A percentile compares a stretch with the other conserved stretches of the same genome.
phyloP scores from a whole-genome alignment of 2,329 filamentous ascomycete genomes.

The Podosphaera aphanis region DNA sequence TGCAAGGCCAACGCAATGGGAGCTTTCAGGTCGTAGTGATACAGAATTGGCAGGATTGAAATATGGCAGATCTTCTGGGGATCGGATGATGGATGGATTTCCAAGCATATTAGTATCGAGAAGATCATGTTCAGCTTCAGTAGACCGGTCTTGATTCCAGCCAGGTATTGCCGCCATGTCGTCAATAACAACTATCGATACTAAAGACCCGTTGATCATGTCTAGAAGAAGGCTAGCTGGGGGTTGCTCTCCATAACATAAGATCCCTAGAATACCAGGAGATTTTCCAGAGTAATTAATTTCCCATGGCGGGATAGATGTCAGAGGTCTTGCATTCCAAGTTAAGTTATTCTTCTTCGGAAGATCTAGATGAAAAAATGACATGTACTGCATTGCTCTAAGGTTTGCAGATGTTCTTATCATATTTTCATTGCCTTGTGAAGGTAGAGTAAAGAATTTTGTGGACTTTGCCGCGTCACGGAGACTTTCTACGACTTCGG shows the following conservation, averaged over 20 bases:
- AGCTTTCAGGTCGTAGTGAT: constrained; percentile 34
- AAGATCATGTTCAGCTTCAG: neutral
- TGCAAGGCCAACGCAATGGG: constrained; percentile 36
- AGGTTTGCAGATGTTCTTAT: constrained; percentile 40
- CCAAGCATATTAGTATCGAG: constrained; percentile 2
- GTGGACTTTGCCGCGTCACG: constrained; percentile 19
- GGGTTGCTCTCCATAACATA: constrained; percentile 43
- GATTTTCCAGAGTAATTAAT: constrained; percentile 31
- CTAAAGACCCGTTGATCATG: constrained; percentile 44
- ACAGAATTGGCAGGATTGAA: constrained; percentile 30
- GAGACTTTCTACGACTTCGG: constrained; percentile 31
- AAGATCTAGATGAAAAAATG: constrained; percentile 42
- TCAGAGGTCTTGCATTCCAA: constrained; percentile 33
- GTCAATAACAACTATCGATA: constrained; percentile 41
- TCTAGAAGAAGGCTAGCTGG: constrained; percentile 34
- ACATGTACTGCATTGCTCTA: constrained; percentile 53
- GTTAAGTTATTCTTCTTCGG: constrained; percentile 6
- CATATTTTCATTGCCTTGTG: constrained; percentile 30
- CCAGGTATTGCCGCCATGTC: constrained; percentile 25
- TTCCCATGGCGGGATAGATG: constrained; percentile 32
- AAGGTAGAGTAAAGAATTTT: constrained; percentile 29
- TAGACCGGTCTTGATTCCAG: constrained; percentile 6
- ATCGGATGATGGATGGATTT: constrained; percentile 16
- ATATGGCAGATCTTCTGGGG: constrained; percentile 34
- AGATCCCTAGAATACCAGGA: constrained; percentile 36